Base-by-base conservation (phyloP, 768 basidiomycete species). In the Boletus tylopilopsis region DNA sequence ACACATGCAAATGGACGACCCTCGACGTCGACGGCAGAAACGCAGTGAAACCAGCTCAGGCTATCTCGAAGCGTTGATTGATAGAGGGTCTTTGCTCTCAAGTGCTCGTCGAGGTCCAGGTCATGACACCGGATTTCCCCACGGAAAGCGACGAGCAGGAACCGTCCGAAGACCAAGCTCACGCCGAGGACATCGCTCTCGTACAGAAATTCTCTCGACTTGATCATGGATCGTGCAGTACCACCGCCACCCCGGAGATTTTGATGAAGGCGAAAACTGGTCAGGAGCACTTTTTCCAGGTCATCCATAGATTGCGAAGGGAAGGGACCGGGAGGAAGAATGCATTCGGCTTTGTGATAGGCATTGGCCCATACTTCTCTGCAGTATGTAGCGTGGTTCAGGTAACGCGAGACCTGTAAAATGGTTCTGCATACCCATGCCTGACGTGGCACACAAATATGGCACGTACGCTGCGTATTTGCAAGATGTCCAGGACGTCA, bases 291-390 rank as follows among this genome's bases (percentile, higher is more conserved):
- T 1, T 39, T 32, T 51, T 63, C 61, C 10, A 63, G 39, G 23
- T 56, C 59, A 21, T 15, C 24, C 6, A 46, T 42, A 5, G 51
- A 47, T 19, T 64, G 62, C 2, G 41, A 53, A 21, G 21, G 42
- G 16, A 55, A 53, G 7, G 59, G 62, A 0, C 61, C 61, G 1
- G 61, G 56, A 22, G 51, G 59, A 19, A 39, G 45, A 46, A 61
- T 21, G 12, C 58, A 49, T 5, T 42, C 19, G 32, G 51, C 44
- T 1, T 23, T 43, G 33, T 55, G 49, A 48, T 61, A 61, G 18
- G 43, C 45, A 4, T 50, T 21, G 15, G 47, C 45, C 62, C 61
- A 63, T 15, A 64, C 11, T 5, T 42, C 34, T 43, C 47, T 58
- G 23, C 8, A 22, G 18, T 38, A 38, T 42, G 44, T 61, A 1